Base-by-base conservation (phyloP, 164 flowering plant genomes). In the Dillenia turbinata region DNA sequence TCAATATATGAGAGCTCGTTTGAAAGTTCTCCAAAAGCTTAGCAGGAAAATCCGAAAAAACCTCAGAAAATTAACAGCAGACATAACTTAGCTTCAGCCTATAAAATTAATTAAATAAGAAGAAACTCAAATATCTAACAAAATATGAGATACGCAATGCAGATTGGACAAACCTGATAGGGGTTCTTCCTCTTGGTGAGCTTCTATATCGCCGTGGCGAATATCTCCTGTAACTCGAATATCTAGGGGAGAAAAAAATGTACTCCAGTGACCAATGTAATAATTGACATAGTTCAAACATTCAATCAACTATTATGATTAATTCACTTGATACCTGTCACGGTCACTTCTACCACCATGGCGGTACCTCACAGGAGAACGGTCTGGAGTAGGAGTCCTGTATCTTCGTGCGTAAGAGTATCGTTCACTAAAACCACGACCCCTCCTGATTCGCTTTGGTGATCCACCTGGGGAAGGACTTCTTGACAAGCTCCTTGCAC, bases 161-260 rank as follows among this genome's bases (percentile, higher is more conserved):
- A 16, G 26, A 13, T 22, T 33, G 48, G 44, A 12, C 14, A 52
- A 12, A 93, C 99, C 96, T 86, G 58, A 84, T 85, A 65, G 97
- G 96, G 58, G 86, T 83, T 86, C 97, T 80, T 77, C 81, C 87
- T 73, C 95, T 78, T 52, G 85, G 86, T 16, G 96, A 94, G 66
- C 89, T 89, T 71, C 97, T 77, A 59, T 80, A 82, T 44, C 96
- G 95, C 78, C 90, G 78, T n/a, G 98, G 95, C 13, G 98, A 88
- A 13, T 80, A 86, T 68, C 93, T 73, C 56, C 96, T 75, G 82
- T 86, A 87, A 59, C 78, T 77, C 17, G 88, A 62, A 79, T 76
- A 87, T 70, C 97, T 89, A 68, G 12, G 3, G 5, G 12, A 48
- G 4, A 9, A 24, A 52, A 61, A 53, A 45, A 3, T 59, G 12